A percentile compares a stretch with the other conserved stretches of the same genome.
Evolutionary conservation across 192 early-diverging fungal species (phyloP).

Genomic region (Coemansia guatemalensis): DNA sequence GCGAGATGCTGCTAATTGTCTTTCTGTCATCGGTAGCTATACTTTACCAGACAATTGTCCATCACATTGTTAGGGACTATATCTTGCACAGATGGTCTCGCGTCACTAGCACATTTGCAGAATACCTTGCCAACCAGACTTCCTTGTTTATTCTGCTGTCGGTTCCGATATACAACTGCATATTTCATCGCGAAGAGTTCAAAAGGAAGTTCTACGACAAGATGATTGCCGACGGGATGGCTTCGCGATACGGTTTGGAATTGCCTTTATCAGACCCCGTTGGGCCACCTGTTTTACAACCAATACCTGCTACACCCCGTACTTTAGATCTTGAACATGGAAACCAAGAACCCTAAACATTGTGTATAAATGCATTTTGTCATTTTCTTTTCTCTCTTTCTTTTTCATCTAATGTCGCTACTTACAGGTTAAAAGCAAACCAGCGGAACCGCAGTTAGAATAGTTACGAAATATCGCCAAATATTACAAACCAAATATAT

Average conservation of each 20-base stretch:
- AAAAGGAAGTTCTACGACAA: constrained; percentile 32
- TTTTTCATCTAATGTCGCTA: too few species aligned
- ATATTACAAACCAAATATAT: too few species aligned
- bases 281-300: too few species aligned
- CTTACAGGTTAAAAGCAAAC: too few species aligned
- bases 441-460: too few species aligned
- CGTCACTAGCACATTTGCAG: constrained; percentile 17
- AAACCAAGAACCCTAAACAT: too few species aligned
- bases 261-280: background rate
- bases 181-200: constrained; percentile 29
- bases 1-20: constrained; percentile 42
- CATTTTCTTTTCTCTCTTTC: too few species aligned
- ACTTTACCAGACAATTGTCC: constrained; percentile 28
- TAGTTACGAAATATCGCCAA: too few species aligned
- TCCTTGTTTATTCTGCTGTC: constrained; percentile 31
- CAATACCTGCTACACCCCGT: too few species aligned
- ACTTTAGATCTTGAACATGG: too few species aligned
- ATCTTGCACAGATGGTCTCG: constrained; percentile 30
- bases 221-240: constrained; percentile 44
- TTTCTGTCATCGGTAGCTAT: constrained; percentile 16
- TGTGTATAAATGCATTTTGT: background rate
- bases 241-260: constrained; percentile 20
- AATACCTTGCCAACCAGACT: constrained; percentile 24
- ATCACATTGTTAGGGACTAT: constrained; percentile 28
- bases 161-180: constrained; percentile 39